These are phyloP conservation scores for Domatiomyces globalis DNA, from an alignment of 2,329 filamentous ascomycete genomes.

Conservation along the genomic window DNA sequence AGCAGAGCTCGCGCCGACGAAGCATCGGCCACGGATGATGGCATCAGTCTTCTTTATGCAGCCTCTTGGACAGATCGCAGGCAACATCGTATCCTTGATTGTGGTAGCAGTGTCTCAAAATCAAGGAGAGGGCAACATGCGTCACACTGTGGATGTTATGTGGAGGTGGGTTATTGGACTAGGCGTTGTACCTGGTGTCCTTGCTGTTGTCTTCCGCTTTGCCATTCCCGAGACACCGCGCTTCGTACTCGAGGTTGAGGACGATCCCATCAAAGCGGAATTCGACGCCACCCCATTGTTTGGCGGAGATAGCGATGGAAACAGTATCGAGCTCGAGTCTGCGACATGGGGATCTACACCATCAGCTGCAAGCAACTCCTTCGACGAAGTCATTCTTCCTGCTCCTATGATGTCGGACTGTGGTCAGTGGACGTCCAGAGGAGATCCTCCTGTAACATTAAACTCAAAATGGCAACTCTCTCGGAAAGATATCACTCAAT, in stretches of 20 bases:
- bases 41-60: conserved; percentile 57
- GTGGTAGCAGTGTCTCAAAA: conserved; percentile 24
- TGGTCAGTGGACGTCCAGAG: conserved; percentile 4
- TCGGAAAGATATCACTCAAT: conserved; percentile 26
- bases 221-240: conserved; percentile 53
- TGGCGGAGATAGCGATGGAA: conserved; percentile 24
- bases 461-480: conserved; percentile 29
- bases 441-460: conserved; percentile 24
- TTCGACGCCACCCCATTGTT: conserved; percentile 48
- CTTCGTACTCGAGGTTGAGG: conserved; percentile 51
- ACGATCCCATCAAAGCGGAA: conserved; percentile 45
- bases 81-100: conserved; percentile 46
- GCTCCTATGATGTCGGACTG: conserved; percentile 10
- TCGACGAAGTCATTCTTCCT: conserved; percentile 13
- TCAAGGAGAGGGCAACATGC: conserved; percentile 19
- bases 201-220: conserved; percentile 53
- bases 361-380: conserved; percentile 21
- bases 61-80: conserved; percentile 51
- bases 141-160: conserved; percentile 41
- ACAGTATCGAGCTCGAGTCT: conserved; percentile 6
- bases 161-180: conserved; percentile 56
- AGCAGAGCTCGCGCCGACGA: conserved; percentile 37
- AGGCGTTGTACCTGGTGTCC: conserved; percentile 47
- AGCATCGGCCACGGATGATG: conserved; percentile 53
- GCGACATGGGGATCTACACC: conserved; percentile 8